Percentiles rank a stretch among this genome's conserved stretches.
phyloP scores from a whole-genome alignment of 1,284 basidiomycete species.

The Trichosporon ovoides region DNA sequence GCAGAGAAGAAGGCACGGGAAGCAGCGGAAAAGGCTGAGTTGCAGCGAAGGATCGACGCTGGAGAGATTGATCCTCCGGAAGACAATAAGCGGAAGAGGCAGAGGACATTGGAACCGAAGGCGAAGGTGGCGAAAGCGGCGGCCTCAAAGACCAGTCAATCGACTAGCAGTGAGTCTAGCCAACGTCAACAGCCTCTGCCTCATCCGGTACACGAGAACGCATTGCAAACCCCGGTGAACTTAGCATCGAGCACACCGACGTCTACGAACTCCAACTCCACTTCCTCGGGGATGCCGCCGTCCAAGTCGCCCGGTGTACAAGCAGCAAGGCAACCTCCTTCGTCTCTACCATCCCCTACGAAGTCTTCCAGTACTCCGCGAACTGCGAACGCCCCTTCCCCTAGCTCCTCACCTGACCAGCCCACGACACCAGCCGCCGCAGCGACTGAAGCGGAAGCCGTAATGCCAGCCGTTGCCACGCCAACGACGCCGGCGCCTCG shows the following conservation, averaged over 20 bases:
- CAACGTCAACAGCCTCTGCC: not conserved
- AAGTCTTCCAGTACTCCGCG: no score
- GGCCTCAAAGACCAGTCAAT: slow-evolving; percentile 8
- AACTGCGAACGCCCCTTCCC: not conserved
- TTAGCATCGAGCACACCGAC: no score
- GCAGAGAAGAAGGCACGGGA: slow-evolving; percentile 18
- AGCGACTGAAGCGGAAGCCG: not conserved
- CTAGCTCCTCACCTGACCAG: not conserved
- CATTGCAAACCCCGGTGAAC: no score
- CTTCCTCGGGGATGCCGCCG: no score
- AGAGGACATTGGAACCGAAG: slow-evolving; percentile 7
- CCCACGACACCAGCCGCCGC: not conserved
- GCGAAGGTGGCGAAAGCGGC: slow-evolving; percentile 9
- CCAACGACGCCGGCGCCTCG: not conserved
- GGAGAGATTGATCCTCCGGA: slow-evolving; percentile 1
- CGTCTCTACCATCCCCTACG: no score
- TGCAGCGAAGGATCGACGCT: slow-evolving; percentile 2
- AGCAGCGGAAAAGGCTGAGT: slow-evolving; percentile 8
- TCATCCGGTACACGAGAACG: no score
- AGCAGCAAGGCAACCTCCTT: not conserved
- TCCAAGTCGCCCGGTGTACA: no score
- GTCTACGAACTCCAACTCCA: no score
- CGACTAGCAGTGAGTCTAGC: not conserved
- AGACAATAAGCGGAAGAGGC: slow-evolving; percentile 10
- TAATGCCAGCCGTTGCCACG: not conserved